Conservation (phyloP, 768 basidiomycete species). For the Leccinum aurantiacum region DNA sequence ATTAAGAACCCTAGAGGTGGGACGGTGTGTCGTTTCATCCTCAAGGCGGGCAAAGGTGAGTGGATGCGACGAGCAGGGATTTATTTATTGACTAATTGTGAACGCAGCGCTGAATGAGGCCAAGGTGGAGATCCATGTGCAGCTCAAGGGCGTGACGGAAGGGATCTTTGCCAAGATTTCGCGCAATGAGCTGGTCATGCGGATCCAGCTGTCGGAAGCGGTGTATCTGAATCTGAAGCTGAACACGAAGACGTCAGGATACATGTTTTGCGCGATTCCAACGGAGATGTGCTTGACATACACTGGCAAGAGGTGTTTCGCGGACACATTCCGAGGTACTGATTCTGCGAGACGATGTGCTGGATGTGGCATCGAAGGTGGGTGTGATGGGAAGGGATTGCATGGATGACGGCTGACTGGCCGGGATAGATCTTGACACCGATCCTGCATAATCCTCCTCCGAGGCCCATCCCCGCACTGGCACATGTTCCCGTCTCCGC, state of each 20-base stretch:
- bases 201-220: conserved; percentile 95
- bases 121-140: conserved; percentile 97
- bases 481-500: conserved; percentile 24
- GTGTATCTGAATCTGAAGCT: conserved; percentile 83
- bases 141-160: conserved; percentile 96
- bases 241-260: conserved; percentile 82
- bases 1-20: conserved; percentile 93
- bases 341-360: conserved; percentile 92
- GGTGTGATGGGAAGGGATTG: conserved; percentile 19
- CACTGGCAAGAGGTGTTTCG: conserved; percentile 76
- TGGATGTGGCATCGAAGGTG: conserved; percentile 98
- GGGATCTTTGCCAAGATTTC: conserved; percentile 97
- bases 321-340: conserved; percentile 91
- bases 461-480: conserved; percentile 36
- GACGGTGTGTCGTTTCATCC: conserved; percentile 96
- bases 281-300: conserved; percentile 99
- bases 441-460: conserved; percentile 58
- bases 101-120: conserved; percentile 88
- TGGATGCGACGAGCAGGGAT: conserved; percentile 11
- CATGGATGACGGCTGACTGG: conserved; percentile 8
- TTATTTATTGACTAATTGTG: conserved; percentile 10
- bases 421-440: conserved; percentile 81
- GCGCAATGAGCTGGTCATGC: conserved; percentile 95
- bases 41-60: conserved; percentile 96
- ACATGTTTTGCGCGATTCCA: conserved; percentile 85